Evolutionary conservation across 768 basidiomycete species (phyloP).

Genomic region (Boletus fagicola): DNA sequence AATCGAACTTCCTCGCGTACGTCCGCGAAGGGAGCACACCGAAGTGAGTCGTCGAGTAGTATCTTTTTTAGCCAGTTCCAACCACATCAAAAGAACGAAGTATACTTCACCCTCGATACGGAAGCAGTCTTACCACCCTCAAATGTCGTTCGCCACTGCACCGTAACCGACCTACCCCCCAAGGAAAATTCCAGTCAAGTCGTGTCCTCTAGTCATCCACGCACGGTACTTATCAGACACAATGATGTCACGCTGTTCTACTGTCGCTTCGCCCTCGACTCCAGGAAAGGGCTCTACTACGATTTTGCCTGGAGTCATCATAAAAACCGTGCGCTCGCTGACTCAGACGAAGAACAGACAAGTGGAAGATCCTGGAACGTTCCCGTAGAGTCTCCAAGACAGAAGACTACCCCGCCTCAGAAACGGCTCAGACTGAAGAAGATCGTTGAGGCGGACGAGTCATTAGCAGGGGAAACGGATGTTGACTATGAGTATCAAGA

Average conservation of each 20-base stretch:
- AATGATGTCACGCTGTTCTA: slow-evolving; percentile 40
- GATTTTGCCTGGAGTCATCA: slow-evolving; percentile 58
- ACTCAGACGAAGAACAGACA: slow-evolving; percentile 27
- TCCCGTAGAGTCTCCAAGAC: slow-evolving; percentile 21
- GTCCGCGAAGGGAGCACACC: slow-evolving; percentile 57
- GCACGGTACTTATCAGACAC: slow-evolving; percentile 9
- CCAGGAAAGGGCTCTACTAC: slow-evolving; percentile 60
- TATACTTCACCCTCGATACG: slow-evolving; percentile 61
- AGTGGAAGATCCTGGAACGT: slow-evolving; percentile 51
- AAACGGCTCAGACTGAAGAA: slow-evolving; percentile 23
- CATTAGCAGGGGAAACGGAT: slow-evolving; percentile 16
- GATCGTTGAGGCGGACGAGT: slow-evolving; percentile 27
- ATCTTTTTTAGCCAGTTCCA: not conserved
- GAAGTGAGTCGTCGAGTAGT: slow-evolving; percentile 44
- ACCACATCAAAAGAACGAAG: slow-evolving; percentile 56
- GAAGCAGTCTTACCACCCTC: slow-evolving; percentile 50
- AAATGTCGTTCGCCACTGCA: slow-evolving; percentile 52
- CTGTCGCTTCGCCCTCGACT: slow-evolving; percentile 59
- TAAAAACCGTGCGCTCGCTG: slow-evolving; percentile 37
- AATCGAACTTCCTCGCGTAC: slow-evolving; percentile 54
- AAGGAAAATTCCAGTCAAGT: slow-evolving; percentile 3
- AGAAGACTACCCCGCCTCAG: slow-evolving; percentile 6
- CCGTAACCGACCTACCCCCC: slow-evolving; percentile 37
- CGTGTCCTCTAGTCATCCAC: slow-evolving; percentile 14
- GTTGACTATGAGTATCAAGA: slow-evolving; percentile 27